Conservation (phyloP, 805 yeast species). For the Saccharomyces paradoxus region DNA sequence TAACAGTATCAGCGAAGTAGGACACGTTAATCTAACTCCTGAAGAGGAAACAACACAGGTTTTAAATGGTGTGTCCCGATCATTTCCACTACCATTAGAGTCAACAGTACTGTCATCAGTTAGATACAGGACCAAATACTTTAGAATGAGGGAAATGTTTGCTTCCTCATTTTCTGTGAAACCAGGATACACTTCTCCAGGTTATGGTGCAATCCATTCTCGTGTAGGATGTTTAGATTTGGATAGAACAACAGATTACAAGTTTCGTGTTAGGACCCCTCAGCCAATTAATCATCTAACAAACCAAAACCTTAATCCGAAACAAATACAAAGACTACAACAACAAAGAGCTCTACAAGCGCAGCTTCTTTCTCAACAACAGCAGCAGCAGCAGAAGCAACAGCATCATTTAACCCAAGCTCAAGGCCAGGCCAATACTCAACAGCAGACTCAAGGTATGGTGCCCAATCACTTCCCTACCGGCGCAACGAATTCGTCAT, state of each 20-base stretch:
- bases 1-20: background rate
- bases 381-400: slow-evolving; percentile 10
- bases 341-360: slow-evolving; percentile 25
- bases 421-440: slow-evolving; percentile 2
- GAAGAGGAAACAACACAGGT: slow-evolving; percentile 92
- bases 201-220: slow-evolving; percentile 45
- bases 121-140: slow-evolving; percentile 58
- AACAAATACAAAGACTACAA: slow-evolving; percentile 20
- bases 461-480: background rate
- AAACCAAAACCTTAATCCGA: slow-evolving; percentile 15
- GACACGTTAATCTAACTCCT: slow-evolving; percentile 43
- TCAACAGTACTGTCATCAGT: slow-evolving; percentile 63
- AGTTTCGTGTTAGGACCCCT: slow-evolving; percentile 44
- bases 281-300: slow-evolving; percentile 29
- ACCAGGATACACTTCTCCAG: slow-evolving; percentile 43
- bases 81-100: slow-evolving; percentile 79
- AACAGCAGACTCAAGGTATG: background rate
- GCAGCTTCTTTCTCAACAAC: slow-evolving; percentile 24
- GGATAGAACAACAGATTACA: slow-evolving; percentile 61
- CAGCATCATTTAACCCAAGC: slow-evolving; percentile 11
- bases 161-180: slow-evolving; percentile 54
- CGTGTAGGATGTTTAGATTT: slow-evolving; percentile 69
- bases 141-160: slow-evolving; percentile 89
- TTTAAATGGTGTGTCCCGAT: slow-evolving; percentile 75
- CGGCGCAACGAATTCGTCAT: background rate